A percentile compares a stretch with the other conserved stretches of the same genome.
phyloP scores from a whole-genome alignment of 140 eudicot species.

The Erigeron philadelphicus region DNA sequence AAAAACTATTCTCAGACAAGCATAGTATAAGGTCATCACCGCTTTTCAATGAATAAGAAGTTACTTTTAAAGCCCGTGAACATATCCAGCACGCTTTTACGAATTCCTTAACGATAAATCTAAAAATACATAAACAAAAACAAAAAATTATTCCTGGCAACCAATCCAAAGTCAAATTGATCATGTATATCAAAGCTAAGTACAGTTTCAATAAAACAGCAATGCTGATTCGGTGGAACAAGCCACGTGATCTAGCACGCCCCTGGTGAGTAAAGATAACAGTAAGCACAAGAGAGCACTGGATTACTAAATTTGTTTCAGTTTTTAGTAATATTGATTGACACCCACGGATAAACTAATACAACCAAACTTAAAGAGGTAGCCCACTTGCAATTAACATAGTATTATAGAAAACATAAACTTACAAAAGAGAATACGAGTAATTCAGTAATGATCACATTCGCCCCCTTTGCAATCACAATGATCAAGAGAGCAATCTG shows the following conservation, averaged over 20 bases:
- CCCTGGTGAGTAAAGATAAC: background rate
- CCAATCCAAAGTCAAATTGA: constrained; percentile 13
- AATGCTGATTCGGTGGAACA: background rate
- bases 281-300: background rate
- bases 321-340: background rate
- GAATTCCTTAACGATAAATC: constrained; percentile 41
- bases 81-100: constrained; percentile 43
- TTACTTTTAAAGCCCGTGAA: constrained; percentile 41
- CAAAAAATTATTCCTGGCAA: constrained; percentile 12
- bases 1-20: constrained; percentile 33
- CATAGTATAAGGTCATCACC: constrained; percentile 38
- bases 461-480: background rate
- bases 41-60: constrained; percentile 29
- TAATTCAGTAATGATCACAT: background rate
- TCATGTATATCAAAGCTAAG: background rate
- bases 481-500: background rate
- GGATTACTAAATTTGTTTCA: background rate
- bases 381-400: background rate
- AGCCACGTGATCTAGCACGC: background rate
- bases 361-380: background rate
- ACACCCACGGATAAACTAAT: constrained; percentile 3
- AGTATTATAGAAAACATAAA: background rate
- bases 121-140: constrained; percentile 24
- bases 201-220: background rate
- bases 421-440: background rate